These are phyloP conservation scores for Mortierella hygrophila DNA, from an alignment of 192 early-diverging fungal species.

Conservation along the genomic window DNA sequence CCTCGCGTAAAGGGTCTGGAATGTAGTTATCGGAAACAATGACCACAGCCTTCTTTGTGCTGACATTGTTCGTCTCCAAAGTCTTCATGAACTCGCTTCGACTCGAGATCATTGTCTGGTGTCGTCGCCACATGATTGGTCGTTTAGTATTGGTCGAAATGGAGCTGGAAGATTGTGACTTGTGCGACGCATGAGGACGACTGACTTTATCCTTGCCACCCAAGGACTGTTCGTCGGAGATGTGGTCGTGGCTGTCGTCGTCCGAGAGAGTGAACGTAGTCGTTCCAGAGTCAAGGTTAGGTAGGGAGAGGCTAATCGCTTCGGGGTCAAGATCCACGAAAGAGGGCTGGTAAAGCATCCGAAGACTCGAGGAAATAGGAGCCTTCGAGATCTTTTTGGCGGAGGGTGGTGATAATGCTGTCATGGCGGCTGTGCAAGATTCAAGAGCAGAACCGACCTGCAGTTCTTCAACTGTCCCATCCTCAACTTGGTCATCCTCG, in stretches of 20 bases:
- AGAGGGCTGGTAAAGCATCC: neutral
- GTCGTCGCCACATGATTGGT: conserved; percentile 24
- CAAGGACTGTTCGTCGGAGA: neutral
- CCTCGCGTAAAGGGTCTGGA: conserved; percentile 45
- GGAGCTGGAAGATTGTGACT: neutral
- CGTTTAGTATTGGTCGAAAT: conserved; percentile 1
- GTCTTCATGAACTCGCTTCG: conserved; percentile 48
- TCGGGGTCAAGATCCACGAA: neutral
- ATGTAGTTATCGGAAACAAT: conserved; percentile 22
- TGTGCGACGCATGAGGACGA: neutral
- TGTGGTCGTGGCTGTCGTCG: neutral
- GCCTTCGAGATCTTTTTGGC: conserved; percentile 3
- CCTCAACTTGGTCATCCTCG: neutral
- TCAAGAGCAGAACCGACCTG: neutral
- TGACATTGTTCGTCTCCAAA: conserved; percentile 8
- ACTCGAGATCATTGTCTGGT: conserved; percentile 47
- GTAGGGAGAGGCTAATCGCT: conserved; percentile 8
- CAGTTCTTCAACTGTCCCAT: neutral
- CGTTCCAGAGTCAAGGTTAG: neutral
- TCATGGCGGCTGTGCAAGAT: conserved; percentile 27
- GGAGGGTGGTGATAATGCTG: conserved; percentile 14
- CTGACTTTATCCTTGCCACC: neutral
- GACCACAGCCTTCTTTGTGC: neutral
- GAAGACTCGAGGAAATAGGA: neutral
- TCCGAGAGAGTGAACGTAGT: neutral